A percentile compares a stretch with the other conserved stretches of the same genome.
Conservation (phyloP, 179 eudicot species). For the Silene noctiflora region DNA sequence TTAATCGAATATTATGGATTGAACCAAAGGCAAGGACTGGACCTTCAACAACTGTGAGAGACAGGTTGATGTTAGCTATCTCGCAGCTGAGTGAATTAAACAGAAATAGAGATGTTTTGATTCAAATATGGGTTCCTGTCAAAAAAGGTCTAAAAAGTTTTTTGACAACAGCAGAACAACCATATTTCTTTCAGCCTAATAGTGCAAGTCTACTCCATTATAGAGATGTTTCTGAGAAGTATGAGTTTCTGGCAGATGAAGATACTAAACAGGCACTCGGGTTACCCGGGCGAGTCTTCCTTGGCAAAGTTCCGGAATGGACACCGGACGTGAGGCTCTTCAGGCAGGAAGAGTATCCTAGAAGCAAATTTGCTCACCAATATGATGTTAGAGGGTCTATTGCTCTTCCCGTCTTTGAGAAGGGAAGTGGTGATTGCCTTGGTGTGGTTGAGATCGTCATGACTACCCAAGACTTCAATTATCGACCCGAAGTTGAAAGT, state of each 20-base stretch:
- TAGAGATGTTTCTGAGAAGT: conserved; percentile 53
- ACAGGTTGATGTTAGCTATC: conserved; percentile 55
- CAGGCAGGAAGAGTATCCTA: conserved; percentile 59
- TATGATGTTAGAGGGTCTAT: conserved; percentile 67
- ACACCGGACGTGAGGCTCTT: conserved; percentile 76
- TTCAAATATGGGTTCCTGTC: conserved; percentile 87
- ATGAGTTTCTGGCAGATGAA: conserved; percentile 65
- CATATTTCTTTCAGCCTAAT: conserved; percentile 42
- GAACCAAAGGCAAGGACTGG: conserved; percentile 41
- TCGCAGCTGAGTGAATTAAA: conserved; percentile 41
- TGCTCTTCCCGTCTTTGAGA: conserved; percentile 82
- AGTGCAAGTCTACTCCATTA: conserved; percentile 44
- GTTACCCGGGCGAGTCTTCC: conserved; percentile 82
- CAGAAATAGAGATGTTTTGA: conserved; percentile 54
- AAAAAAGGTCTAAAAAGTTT: conserved; percentile 48
- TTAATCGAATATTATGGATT: conserved; percentile 51
- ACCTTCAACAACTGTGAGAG: conserved; percentile 39
- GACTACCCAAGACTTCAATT: conserved; percentile 53
- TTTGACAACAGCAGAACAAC: conserved; percentile 72
- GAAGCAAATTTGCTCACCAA: conserved; percentile 50
- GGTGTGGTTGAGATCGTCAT: conserved; percentile 84
- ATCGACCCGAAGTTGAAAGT: conserved; percentile 65
- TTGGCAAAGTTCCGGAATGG: conserved; percentile 77
- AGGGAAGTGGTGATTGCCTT: conserved; percentile 66
- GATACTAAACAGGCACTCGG: conserved; percentile 54